phyloP scores from a whole-genome alignment of 306 rosid genomes.

The Cucurbita pepo region DNA sequence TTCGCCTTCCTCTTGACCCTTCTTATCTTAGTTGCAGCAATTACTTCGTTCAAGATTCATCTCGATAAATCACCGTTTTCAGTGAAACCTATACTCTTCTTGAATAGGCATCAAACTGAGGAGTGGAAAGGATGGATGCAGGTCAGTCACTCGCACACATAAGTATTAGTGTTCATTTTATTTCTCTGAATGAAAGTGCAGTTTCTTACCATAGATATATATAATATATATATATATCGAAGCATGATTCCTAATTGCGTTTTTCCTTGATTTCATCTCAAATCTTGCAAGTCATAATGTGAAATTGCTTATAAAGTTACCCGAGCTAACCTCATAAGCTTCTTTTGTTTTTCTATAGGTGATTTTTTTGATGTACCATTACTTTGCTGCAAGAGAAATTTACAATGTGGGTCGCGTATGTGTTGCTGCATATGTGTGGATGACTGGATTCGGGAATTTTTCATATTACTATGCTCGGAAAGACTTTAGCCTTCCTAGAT shows the following conservation, averaged over 20 bases:
- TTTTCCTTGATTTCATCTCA: not conserved
- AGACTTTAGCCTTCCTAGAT: conserved; percentile 83
- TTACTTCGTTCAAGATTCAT: conserved; percentile 68
- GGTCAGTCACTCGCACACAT: conserved; percentile 33
- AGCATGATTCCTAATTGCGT: not conserved
- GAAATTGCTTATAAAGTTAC: not conserved
- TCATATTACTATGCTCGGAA: conserved; percentile 85
- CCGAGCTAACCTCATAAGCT: not conserved
- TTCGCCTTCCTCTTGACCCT: conserved; percentile 75
- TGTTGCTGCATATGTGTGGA: conserved; percentile 93
- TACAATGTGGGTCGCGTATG: conserved; percentile 72
- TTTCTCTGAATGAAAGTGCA: not conserved
- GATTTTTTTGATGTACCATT: conserved; percentile 87
- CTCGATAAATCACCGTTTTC: conserved; percentile 71
- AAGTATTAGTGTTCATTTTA: not conserved
- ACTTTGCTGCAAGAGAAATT: conserved; percentile 75
- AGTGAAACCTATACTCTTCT: conserved; percentile 75
- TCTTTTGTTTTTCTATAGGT: conserved; percentile 26
- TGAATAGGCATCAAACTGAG: conserved; percentile 98
- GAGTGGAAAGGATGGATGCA: conserved; percentile 99
- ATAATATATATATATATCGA: too few species aligned
- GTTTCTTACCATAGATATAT: not conserved
- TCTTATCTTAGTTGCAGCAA: conserved; percentile 79
- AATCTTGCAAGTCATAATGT: not conserved
- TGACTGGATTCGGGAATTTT: conserved; percentile 98